Conservation (phyloP, 768 basidiomycete species). For the Amanita subjunquillea region DNA sequence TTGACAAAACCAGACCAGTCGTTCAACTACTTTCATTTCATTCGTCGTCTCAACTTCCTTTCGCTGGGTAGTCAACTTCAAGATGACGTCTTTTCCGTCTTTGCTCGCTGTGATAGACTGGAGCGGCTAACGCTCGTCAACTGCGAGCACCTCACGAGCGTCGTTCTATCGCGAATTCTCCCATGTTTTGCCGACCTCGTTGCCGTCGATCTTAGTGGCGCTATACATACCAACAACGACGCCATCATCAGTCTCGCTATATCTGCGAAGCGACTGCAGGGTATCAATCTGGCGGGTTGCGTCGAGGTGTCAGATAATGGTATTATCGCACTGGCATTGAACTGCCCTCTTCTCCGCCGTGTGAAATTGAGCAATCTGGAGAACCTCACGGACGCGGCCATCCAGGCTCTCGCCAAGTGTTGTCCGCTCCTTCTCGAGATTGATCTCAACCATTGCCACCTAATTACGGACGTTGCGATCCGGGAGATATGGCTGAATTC, state of each 20-base stretch:
- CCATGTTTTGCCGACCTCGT: conserved; percentile 67
- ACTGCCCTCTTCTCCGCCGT: conserved; percentile 72
- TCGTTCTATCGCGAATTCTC: conserved; percentile 53
- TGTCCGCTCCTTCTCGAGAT: conserved; percentile 90
- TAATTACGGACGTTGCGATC: conserved; percentile 66
- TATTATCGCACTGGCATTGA: conserved; percentile 62
- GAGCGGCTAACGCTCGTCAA: conserved; percentile 86
- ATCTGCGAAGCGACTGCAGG: conserved; percentile 71
- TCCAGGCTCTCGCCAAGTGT: conserved; percentile 64
- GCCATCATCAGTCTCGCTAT: conserved; percentile 64
- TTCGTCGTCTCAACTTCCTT: conserved; percentile 86
- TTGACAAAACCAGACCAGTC: conserved; percentile 56
- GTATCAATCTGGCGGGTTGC: conserved; percentile 86
- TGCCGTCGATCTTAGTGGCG: conserved; percentile 77
- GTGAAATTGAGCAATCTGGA: conserved; percentile 82
- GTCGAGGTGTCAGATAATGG: conserved; percentile 69
- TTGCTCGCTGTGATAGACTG: conserved; percentile 67
- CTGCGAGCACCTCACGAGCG: conserved; percentile 58
- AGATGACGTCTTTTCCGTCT: conserved; percentile 63
- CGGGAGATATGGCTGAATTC: conserved; percentile 80
- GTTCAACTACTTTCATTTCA: conserved; percentile 81
- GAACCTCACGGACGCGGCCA: conserved; percentile 62
- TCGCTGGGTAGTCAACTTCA: conserved; percentile 57
- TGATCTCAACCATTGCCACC: conserved; percentile 79
- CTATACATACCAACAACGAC: conserved; percentile 56